Base-by-base conservation (phyloP, 1,139 yeast genomes). In the Debaryomyces fabryi region DNA sequence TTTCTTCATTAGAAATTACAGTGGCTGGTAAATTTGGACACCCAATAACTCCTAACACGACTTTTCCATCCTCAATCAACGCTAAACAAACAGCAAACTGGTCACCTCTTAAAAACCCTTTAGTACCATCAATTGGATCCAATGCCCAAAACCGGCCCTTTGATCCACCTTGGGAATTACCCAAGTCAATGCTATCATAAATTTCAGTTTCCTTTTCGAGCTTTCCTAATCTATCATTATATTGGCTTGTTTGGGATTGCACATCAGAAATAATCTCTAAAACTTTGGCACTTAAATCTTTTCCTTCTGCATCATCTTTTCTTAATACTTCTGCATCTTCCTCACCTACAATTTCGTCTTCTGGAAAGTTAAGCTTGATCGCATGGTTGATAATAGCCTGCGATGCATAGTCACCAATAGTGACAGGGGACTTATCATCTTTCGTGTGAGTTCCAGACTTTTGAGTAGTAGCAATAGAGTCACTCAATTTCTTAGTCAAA, bases 41-140 rank as follows among this genome's bases (percentile, higher is more conserved):
- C 2, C 98, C 99, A 67, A 93, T 88, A 20, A 90, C 95, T 38
- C 99, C 99, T 46, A 93, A 77, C 49, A 86, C 85, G 1, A 90
- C 96, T 50, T 81, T 74, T 10, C 97, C 96, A 60, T 92, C 86
- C 40, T 85, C 95, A 47, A 93, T 85, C 55, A 93, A 73, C 0
- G 96, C 97, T 48, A 93, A 73, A 63, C 99, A 95, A 2, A 93
- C 96, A 3, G 99, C 98, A 67, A 90, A 93, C 66, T 93, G 99
- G 53, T 92, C 98, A 38, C 96, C 96, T 63, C 99, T 78, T 50
- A 93, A 74, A 63, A 93, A 93, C 0, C 99, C 99, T 65, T 92
- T 92, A 18, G 99, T 93, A 13, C 99, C 99, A 64, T 93, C 99
- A 53, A 93, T 92, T 30, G 99, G 99, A 64, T 93, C 99, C 60